These are phyloP conservation scores for Suillus luteus DNA, from an alignment of 768 basidiomycete genomes.

Conservation along the genomic window DNA sequence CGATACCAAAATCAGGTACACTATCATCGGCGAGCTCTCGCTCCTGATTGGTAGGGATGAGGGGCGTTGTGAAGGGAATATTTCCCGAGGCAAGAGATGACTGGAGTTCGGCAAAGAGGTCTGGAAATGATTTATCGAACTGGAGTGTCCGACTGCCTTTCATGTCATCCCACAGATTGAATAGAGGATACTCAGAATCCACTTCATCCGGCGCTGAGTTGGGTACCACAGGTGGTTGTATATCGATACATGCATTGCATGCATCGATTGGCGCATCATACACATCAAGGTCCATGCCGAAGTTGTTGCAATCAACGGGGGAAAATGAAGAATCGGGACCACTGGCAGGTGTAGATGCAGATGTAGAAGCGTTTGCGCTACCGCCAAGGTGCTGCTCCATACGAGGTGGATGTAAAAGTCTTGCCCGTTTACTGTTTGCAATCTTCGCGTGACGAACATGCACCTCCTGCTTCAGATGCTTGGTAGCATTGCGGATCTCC, in stretches of 20 bases:
- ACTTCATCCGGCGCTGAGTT: neutral
- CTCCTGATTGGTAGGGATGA: neutral
- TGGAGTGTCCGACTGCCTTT: too few species aligned
- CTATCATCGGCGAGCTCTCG: neutral
- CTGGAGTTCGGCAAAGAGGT: constrained; percentile 4
- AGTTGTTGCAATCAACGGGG: neutral
- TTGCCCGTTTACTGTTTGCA: too few species aligned
- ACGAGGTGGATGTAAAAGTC: too few species aligned
- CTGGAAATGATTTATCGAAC: neutral
- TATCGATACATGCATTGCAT: neutral
- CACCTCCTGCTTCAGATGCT: neutral
- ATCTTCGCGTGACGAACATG: constrained; percentile 1
- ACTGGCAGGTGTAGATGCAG: neutral
- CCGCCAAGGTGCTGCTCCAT: too few species aligned
- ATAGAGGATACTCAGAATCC: neutral
- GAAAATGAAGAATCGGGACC: neutral
- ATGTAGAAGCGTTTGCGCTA: too few species aligned
- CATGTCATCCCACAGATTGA: too few species aligned
- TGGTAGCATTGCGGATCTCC: neutral
- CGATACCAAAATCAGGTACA: constrained; percentile 1
- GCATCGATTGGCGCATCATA: too few species aligned
- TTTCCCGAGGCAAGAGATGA: neutral
- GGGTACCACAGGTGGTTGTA: neutral
- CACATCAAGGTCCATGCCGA: neutral
- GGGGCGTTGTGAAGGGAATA: neutral